Conservation (phyloP, 108 stramenopile genomes). For the Fistulifera solaris region DNA sequence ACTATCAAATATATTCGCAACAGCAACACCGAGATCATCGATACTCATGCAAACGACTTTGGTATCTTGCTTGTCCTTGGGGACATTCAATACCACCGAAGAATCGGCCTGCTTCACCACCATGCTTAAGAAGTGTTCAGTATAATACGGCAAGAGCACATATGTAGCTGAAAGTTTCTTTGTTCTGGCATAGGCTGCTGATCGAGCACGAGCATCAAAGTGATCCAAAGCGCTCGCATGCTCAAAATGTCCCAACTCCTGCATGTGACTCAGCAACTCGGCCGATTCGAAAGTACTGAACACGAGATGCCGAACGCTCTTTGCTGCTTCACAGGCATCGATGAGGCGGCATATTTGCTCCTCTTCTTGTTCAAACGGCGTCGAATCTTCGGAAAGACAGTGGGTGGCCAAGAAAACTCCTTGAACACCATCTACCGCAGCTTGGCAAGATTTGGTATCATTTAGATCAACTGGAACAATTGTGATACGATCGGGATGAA, state of each 20-base stretch:
- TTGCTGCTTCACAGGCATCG: slow-evolving; percentile 46
- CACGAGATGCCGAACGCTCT: slow-evolving; percentile 37
- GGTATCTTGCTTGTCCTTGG: slow-evolving; percentile 10
- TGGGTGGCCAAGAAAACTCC: slow-evolving; percentile 49
- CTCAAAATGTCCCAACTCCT: slow-evolving; percentile 7
- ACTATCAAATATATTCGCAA: slow-evolving; percentile 46
- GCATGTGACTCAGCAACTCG: slow-evolving; percentile 20
- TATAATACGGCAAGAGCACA: slow-evolving; percentile 47
- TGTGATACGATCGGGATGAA: slow-evolving; percentile 31
- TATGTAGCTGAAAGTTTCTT: slow-evolving; percentile 43
- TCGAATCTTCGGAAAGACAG: slow-evolving; percentile 9
- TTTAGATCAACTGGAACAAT: slow-evolving; percentile 27
- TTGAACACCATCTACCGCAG: slow-evolving; percentile 31
- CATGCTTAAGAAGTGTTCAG: slow-evolving; percentile 29
- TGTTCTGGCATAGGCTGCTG: slow-evolving; percentile 47
- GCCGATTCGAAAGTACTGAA: slow-evolving; percentile 40
- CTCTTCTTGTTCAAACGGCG: slow-evolving; percentile 23
- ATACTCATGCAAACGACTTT: slow-evolving; percentile 43
- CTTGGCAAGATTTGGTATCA: slow-evolving; percentile 25
- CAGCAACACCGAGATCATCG: slow-evolving; percentile 50
- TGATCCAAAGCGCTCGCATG: background rate
- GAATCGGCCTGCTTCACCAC: slow-evolving; percentile 14
- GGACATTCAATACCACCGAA: slow-evolving; percentile 13
- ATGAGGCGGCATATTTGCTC: slow-evolving; percentile 32
- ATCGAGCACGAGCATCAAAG: slow-evolving; percentile 33